Percentiles rank a stretch among this genome's conserved stretches.
Conservation (phyloP, 495 filamentous ascomycete genomes). For the Trichoderma virens region DNA sequence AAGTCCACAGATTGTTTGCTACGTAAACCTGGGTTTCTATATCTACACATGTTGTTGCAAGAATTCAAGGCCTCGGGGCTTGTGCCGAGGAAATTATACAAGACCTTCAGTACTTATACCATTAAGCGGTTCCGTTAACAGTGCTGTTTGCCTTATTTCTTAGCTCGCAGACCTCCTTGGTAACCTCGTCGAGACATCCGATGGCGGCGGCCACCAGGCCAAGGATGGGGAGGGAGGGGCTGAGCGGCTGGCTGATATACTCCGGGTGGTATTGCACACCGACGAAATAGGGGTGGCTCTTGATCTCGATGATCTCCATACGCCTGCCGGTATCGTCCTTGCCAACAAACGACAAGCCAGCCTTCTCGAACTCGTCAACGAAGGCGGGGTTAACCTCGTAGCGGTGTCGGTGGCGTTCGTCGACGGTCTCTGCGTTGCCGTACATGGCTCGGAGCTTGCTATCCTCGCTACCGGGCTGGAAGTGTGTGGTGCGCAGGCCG, state of each 20-base stretch:
- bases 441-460: slow-evolving; percentile 70
- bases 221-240: neutral
- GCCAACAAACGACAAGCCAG: slow-evolving; percentile 59
- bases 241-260: neutral
- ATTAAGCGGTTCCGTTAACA: no score
- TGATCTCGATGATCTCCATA: slow-evolving; percentile 87
- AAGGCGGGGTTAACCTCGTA: slow-evolving; percentile 70
- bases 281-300: slow-evolving; percentile 86
- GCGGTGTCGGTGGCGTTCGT: slow-evolving; percentile 65
- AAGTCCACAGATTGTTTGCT: no score
- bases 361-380: slow-evolving; percentile 48
- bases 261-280: slow-evolving; percentile 30
- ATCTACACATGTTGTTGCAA: no score
- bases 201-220: neutral
- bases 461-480: slow-evolving; percentile 75
- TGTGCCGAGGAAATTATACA: no score
- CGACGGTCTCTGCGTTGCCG: slow-evolving; percentile 43
- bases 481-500: slow-evolving; percentile 64
- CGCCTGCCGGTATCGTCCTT: slow-evolving; percentile 77
- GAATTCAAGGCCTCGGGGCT: no score
- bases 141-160: no score
- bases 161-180: neutral
- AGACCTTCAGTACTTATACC: no score
- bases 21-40: no score
- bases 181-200: slow-evolving; percentile 5